Conservation (phyloP, 2,329 filamentous ascomycete species). For the Neofusicoccum laricinum region DNA sequence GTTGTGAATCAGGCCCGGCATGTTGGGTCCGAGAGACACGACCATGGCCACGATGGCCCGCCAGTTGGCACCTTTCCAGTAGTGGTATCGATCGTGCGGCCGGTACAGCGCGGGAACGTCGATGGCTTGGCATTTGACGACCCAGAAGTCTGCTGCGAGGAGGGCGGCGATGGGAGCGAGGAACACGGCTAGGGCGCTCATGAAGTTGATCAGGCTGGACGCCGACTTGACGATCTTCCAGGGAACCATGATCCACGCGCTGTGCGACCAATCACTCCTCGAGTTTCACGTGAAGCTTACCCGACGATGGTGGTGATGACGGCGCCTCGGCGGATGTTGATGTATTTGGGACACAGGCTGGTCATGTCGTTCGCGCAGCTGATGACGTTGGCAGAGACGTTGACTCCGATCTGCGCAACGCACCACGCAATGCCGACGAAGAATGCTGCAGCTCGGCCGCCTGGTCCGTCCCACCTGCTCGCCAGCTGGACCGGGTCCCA, state of each 20-base stretch:
- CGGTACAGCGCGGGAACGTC: conserved; percentile 26
- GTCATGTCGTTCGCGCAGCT: conserved; percentile 27
- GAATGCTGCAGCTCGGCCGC: conserved; percentile 26
- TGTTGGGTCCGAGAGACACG: conserved; percentile 20
- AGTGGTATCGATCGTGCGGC: conserved; percentile 19
- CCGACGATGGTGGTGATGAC: conserved; percentile 22
- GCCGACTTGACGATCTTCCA: conserved; percentile 30
- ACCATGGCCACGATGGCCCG: conserved; percentile 22
- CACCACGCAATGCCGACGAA: conserved; percentile 27
- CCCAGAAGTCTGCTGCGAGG: conserved; percentile 23
- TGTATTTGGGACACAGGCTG: conserved; percentile 25
- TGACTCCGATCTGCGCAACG: conserved; percentile 26
- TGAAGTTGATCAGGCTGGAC: conserved; percentile 27
- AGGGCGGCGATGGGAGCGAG: conserved; percentile 25
- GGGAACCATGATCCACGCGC: conserved; percentile 15
- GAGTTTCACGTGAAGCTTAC: conserved; percentile 6
- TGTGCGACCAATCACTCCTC: not conserved
- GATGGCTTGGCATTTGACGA: conserved; percentile 22
- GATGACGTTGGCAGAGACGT: conserved; percentile 28
- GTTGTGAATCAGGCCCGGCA: conserved; percentile 23
- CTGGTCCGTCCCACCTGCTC: conserved; percentile 22
- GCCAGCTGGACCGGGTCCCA: conserved; percentile 28
- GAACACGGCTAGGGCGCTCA: conserved; percentile 27
- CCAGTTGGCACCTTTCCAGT: conserved; percentile 24
- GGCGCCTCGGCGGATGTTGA: conserved; percentile 27